phyloP scores from a whole-genome alignment of 768 basidiomycete genomes.

The Suillus bovinus region DNA sequence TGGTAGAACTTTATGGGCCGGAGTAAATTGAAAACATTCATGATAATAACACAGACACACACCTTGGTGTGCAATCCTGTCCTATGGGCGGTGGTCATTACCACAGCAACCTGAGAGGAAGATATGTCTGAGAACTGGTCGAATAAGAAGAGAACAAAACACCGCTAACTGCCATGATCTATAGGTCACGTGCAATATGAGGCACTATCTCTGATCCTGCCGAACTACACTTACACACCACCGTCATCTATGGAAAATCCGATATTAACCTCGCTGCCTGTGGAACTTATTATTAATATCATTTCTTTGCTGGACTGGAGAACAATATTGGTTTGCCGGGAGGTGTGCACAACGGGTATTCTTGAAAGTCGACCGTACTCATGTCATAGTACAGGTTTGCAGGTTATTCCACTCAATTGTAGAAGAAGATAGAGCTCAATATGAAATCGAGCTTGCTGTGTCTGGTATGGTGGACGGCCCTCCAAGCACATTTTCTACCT shows the following conservation, averaged over 20 bases:
- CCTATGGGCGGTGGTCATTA: conserved; percentile 29
- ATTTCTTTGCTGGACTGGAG: conserved; percentile 22
- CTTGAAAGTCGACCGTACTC: neutral
- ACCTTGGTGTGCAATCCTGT: conserved; percentile 37
- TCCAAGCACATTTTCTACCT: conserved; percentile 24
- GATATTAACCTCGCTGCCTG: conserved; percentile 21
- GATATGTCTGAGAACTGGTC: conserved; percentile 1
- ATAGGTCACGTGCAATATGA: conserved; percentile 24
- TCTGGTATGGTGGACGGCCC: conserved; percentile 44
- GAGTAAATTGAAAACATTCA: neutral
- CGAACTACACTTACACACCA: neutral
- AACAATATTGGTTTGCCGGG: conserved; percentile 29
- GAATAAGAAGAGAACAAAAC: conserved; percentile 3
- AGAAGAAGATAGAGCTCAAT: conserved; percentile 35
- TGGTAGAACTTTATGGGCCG: conserved; percentile 53
- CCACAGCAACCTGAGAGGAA: neutral
- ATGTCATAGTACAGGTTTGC: conserved; percentile 33
- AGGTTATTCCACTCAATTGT: conserved; percentile 30
- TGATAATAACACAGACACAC: neutral
- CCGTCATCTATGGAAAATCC: neutral
- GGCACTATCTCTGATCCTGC: neutral
- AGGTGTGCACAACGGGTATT: conserved; percentile 17
- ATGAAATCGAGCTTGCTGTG: conserved; percentile 45
- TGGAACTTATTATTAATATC: conserved; percentile 26
- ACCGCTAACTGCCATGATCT: conserved; percentile 1